These are phyloP conservation scores for Lachancea lanzarotensis DNA, from an alignment of 805 yeast genomes.

Conservation along the genomic window DNA sequence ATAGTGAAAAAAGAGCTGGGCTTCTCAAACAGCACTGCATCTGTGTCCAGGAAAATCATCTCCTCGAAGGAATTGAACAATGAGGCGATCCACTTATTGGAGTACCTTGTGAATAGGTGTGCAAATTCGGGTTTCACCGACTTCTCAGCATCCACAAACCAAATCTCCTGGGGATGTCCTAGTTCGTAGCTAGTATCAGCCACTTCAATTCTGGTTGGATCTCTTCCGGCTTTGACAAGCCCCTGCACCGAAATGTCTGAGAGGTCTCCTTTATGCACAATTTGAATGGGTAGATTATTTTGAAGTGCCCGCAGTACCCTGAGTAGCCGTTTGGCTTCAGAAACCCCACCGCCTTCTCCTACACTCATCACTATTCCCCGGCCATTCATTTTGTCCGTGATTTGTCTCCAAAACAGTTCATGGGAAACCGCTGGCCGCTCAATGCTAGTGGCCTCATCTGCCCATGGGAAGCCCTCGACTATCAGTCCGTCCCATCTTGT, in stretches of 20 bases:
- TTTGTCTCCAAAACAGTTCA: not conserved
- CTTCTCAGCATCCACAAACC: conserved; percentile 33
- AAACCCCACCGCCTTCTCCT: conserved; percentile 31
- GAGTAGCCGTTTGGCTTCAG: conserved; percentile 35
- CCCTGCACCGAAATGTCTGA: conserved; percentile 25
- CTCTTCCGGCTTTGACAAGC: conserved; percentile 15
- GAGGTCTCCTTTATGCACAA: conserved; percentile 33
- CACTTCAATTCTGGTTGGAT: not conserved
- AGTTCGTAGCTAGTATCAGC: not conserved
- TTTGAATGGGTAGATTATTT: conserved; percentile 37
- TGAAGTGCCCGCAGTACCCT: conserved; percentile 36
- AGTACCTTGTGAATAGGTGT: conserved; percentile 36
- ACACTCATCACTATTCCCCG: conserved; percentile 36
- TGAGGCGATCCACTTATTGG: conserved; percentile 43
- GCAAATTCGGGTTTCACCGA: conserved; percentile 25
- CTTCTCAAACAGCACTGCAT: conserved; percentile 40
- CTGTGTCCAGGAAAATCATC: conserved; percentile 46
- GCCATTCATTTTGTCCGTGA: not conserved
- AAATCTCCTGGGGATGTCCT: conserved; percentile 32
- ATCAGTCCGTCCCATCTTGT: conserved; percentile 1
- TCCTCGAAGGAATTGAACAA: conserved; percentile 44
- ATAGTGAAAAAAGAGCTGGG: conserved; percentile 34
- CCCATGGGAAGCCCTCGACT: not conserved
- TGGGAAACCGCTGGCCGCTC: not conserved
- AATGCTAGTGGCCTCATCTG: not conserved